Evolutionary conservation across 1,139 yeast species (phyloP).

Genomic region (Kluyveromyces sp.): DNA sequence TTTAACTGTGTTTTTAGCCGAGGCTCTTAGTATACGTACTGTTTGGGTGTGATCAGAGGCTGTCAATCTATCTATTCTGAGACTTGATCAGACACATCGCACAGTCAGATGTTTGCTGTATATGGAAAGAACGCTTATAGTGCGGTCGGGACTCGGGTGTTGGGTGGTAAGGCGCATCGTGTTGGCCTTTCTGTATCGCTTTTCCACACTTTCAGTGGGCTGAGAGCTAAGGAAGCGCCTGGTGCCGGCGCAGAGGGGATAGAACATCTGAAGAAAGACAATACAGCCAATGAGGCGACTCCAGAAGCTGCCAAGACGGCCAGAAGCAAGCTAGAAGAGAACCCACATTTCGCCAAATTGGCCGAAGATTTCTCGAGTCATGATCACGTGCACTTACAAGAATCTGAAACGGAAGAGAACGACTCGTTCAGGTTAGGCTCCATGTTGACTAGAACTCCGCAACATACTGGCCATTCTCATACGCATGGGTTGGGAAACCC

Average conservation of each 20-base stretch:
- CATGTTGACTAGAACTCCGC: conserved; percentile 12
- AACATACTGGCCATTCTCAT: conserved; percentile 32
- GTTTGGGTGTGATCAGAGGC: no score
- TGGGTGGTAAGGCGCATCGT: background rate
- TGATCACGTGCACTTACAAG: conserved; percentile 35
- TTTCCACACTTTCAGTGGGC: background rate
- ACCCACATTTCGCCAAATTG: conserved; percentile 15
- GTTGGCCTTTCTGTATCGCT: background rate
- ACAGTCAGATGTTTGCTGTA: background rate
- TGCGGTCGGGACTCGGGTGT: background rate
- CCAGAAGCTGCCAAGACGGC: conserved; percentile 7
- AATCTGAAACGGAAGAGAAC: conserved; percentile 36
- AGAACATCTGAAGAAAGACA: background rate
- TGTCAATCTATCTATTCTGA: no score
- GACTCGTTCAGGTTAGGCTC: conserved; percentile 32
- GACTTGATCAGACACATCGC: background rate
- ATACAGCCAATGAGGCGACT: background rate
- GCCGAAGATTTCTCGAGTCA: conserved; percentile 26
- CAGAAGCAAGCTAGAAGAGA: conserved; percentile 11
- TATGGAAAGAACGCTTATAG: background rate
- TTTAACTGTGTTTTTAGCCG: background rate
- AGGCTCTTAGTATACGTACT: no score
- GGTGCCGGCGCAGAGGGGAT: background rate
- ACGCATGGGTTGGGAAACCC: conserved; percentile 34
- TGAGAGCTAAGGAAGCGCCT: conserved; percentile 1